Percentiles rank a stretch among this genome's conserved stretches.
These are phyloP conservation scores for Tetracladium marchalianum DNA, from an alignment of 495 filamentous ascomycete species.

Conservation along the genomic window DNA sequence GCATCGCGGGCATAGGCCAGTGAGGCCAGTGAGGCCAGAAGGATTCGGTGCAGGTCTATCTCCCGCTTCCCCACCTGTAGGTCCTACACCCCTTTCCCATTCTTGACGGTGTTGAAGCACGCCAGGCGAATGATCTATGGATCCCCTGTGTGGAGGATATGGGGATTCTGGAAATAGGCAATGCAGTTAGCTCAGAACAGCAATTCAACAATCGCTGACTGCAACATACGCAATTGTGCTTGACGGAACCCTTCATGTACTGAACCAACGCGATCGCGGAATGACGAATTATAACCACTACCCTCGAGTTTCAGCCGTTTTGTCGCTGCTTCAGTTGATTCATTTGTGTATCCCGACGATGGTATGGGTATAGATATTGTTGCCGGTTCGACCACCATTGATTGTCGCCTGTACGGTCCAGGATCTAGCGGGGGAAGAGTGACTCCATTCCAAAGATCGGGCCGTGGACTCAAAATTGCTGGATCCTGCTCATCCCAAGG, in stretches of 20 bases:
- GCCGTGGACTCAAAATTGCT: background rate
- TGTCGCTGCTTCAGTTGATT: slow-evolving; percentile 1
- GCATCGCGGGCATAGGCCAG: slow-evolving; percentile 13
- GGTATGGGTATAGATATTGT: background rate
- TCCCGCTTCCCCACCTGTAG: too few relatives aligned
- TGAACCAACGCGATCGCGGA: background rate
- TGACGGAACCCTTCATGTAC: too few relatives aligned
- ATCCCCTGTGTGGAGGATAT: too few relatives aligned
- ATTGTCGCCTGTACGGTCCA: slow-evolving; percentile 1
- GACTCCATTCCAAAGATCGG: slow-evolving; percentile 1
- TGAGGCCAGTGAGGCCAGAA: background rate
- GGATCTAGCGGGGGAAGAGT: slow-evolving; percentile 14
- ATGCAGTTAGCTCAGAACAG: too few relatives aligned
- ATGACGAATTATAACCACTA: slow-evolving; percentile 10
- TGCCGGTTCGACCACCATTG: background rate
- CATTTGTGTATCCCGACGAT: background rate
- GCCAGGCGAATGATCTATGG: too few relatives aligned
- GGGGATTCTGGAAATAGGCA: too few relatives aligned
- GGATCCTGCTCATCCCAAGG: slow-evolving; percentile 16
- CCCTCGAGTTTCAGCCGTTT: slow-evolving; percentile 13
- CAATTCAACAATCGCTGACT: too few relatives aligned
- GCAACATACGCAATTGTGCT: too few relatives aligned
- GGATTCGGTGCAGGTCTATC: too few relatives aligned
- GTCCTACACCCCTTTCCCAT: too few relatives aligned
- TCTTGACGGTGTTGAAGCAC: too few relatives aligned